Conservation (phyloP, 352 stramenopile species). For the Pythium folliculosum region DNA sequence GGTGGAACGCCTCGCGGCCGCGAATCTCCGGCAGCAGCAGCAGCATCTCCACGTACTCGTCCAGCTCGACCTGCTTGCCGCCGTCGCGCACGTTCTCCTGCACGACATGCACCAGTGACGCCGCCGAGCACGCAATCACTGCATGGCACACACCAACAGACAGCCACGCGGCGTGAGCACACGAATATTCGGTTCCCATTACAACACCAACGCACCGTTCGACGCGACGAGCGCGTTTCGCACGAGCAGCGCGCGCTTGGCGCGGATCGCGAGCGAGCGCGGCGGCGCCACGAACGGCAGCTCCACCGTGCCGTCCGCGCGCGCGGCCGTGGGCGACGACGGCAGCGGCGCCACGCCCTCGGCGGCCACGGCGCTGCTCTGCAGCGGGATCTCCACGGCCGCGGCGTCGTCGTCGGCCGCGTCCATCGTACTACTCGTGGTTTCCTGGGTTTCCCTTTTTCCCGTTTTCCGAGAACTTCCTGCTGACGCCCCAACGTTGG, state of each 20-base stretch:
- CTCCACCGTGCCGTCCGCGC: constrained; percentile 46
- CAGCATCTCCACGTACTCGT: constrained; percentile 67
- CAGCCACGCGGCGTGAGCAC: not conserved
- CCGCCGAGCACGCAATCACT: constrained; percentile 52
- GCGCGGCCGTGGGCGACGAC: constrained; percentile 51
- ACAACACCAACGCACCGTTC: constrained; percentile 36
- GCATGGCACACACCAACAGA: not conserved
- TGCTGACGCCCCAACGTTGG: not conserved
- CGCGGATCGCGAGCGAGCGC: constrained; percentile 66
- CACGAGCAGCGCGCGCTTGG: constrained; percentile 65
- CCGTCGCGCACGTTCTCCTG: constrained; percentile 35
- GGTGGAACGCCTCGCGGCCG: constrained; percentile 57
- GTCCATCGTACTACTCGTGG: not conserved
- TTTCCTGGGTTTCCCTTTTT: not conserved
- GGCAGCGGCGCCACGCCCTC: constrained; percentile 46
- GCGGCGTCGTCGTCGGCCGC: constrained; percentile 2
- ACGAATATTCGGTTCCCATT: not conserved
- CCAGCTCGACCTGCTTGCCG: constrained; percentile 36
- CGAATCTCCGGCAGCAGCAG: constrained; percentile 53
- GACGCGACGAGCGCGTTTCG: constrained; percentile 73
- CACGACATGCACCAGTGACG: constrained; percentile 37
- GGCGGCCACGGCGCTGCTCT: constrained; percentile 47
- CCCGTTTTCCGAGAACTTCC: not conserved
- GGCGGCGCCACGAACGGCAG: constrained; percentile 62
- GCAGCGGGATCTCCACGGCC: constrained; percentile 40